These are phyloP conservation scores for Neurospora sublineolata DNA, from an alignment of 495 filamentous ascomycete species.

Conservation along the genomic window DNA sequence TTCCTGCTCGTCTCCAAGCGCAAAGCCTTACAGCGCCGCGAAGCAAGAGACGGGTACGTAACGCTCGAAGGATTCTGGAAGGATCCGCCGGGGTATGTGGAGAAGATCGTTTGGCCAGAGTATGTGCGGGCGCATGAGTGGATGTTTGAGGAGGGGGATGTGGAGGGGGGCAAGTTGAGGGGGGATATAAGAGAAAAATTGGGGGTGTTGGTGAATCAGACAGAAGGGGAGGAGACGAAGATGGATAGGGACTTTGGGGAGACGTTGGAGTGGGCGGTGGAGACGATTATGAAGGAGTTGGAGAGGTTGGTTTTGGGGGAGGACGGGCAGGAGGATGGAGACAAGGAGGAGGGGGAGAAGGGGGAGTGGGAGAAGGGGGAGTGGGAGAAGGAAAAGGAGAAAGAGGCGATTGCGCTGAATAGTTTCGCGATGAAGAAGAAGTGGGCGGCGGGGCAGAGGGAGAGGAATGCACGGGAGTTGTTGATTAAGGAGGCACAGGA, in stretches of 20 bases:
- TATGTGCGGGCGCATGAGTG: constrained; percentile 70
- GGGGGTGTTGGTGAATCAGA: constrained; percentile 30
- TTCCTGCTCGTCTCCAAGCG: constrained; percentile 56
- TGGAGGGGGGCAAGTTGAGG: constrained; percentile 37
- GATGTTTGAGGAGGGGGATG: constrained; percentile 57
- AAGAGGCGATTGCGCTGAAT: neutral
- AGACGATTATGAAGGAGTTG: constrained; percentile 32
- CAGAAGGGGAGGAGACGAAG: constrained; percentile 13
- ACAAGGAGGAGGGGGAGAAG: neutral
- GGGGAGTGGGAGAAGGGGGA: neutral
- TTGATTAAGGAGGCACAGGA: neutral
- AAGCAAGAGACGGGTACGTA: constrained; percentile 71
- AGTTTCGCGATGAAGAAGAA: neutral
- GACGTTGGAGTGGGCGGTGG: constrained; percentile 45
- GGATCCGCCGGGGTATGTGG: constrained; percentile 88
- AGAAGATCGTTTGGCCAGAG: constrained; percentile 89
- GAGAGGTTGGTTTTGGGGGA: constrained; percentile 11
- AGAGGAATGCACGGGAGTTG: neutral
- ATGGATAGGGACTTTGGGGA: constrained; percentile 38
- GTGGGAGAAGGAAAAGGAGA: neutral
- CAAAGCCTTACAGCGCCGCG: constrained; percentile 53
- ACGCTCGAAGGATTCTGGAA: constrained; percentile 87
- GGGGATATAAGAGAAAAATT: constrained; percentile 8
- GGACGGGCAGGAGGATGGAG: neutral
- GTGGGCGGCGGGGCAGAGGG: neutral